Evolutionary conservation across 1,284 basidiomycete species (phyloP), one percentile per base, ranked within the genome.

Genomic region (Ceratobasidium theobromae): DNA sequence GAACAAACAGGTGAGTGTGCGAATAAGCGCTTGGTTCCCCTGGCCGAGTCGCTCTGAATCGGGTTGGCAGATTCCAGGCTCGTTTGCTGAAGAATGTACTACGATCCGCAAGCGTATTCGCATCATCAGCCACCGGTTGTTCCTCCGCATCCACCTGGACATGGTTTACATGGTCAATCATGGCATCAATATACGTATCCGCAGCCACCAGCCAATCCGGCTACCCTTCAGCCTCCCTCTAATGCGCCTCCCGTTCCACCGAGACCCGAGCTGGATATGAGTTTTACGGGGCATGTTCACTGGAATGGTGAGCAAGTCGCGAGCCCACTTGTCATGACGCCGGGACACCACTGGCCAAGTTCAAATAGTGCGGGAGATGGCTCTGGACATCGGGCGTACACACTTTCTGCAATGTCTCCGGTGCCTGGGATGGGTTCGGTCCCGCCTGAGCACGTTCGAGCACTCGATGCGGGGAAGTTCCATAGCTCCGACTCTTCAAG

Each of bases 211-310:
- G 8, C n/a, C n/a, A 27, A 18, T 21, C 33, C 52, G 3, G 16
- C 8, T 32, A 30, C 32, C 8, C 35, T 18, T 1, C 53, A 55
- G 16, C 35, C 21, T 3, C 32, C 21, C 18, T 32, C 30, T n/a
- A 30, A 16, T 25, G 57, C 55, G 32, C 48, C 57, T 38, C 12
- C 57, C 57, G 43, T 45, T 45, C 6, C 57, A 5, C 57, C 57
- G 27, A 62, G 51, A 38, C 57, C 57, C 11, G 57, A 62, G 33
- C 45, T 62, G 11, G n/a, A 33, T 23, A 28, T 30, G 6, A 5
- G 23, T 43, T 46, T 30, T 12, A 58, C 41, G 8, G 35, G 35
- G 35, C 18, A n/a, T n/a, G n/a, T n/a, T 8, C 32, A 25, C 25
- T 62, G 57, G 57, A 27, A 23, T 23, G 57, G 33, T 16, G 8